Evolutionary conservation across 192 early-diverging fungal species (phyloP), one percentile per base, ranked within the genome.

Genomic region (Mortierella hygrophila): DNA sequence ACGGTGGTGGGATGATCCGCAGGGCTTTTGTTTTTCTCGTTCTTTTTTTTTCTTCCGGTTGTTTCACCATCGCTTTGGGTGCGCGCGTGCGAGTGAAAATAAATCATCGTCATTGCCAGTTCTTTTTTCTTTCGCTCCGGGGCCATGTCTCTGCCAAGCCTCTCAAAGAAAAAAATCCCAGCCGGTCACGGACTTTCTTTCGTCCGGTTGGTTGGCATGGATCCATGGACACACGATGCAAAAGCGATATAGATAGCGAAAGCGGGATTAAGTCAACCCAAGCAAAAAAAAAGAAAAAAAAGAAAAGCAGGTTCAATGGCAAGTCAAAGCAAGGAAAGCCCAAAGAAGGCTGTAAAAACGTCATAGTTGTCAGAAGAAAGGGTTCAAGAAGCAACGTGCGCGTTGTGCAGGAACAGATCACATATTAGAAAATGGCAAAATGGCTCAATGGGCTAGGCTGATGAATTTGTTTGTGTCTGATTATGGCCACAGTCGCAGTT

Each of bases 1-100:
- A 18, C 8, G 47, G 40, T 21, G 72, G 46, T 73, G 72, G 72
- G 72, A 73, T 73, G 72, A 73, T 73, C 23, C n/a, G 60, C 29
- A 63, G 60, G 60, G 29, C 60, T 63, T 63, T 63, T 63, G 8
- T 63, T 57, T 54, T 54, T 8, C 26, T 32, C 26, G 23, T 26
- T 10, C 7, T 57, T 32, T 57, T 26, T 57, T 57, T 65, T 32
- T 63, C 60, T 65, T 35, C 60, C 60, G 60, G 60, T 35, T 26
- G 60, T 65, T 65, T 65, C 60, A 65, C 60, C 29, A 15, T 40
- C 38, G 6, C 38, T 40, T 6, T 40, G 38, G 2, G 9, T 65
- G n/a, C 29, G n/a, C 29, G 60, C 60, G 60, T 32, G 60, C 11
- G 60, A 26, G 10, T 2, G 9, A 26, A 2, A 26, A 60, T 11